Percentiles rank a stretch among this genome's conserved stretches.
Evolutionary conservation across 495 filamentous ascomycete species (phyloP).

Genomic region (Aspergillus homomorphus): DNA sequence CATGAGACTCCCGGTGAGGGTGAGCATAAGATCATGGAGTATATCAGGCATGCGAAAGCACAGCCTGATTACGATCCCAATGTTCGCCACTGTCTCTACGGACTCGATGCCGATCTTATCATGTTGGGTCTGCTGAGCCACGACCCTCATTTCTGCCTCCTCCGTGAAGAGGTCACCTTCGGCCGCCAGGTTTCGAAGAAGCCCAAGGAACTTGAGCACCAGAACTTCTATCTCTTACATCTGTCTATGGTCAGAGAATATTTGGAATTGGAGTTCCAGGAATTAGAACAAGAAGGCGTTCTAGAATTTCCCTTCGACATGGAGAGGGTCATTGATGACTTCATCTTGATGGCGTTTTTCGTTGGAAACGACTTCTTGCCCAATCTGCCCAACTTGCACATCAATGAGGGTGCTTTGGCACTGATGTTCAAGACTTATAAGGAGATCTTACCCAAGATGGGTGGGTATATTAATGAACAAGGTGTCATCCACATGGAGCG

Average conservation of each 20-base stretch:
- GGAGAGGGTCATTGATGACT: slow-evolving; percentile 97
- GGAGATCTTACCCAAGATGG: slow-evolving; percentile 76
- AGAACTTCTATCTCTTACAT: slow-evolving; percentile 98
- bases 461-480: slow-evolving; percentile 94
- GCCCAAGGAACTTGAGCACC: slow-evolving; percentile 93
- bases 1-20: slow-evolving; percentile 99
- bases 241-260: slow-evolving; percentile 97
- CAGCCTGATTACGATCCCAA: slow-evolving; percentile 95
- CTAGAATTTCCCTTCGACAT: slow-evolving; percentile 83
- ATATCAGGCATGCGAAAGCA: slow-evolving; percentile 93
- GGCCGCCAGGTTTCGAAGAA: slow-evolving; percentile 81
- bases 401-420: slow-evolving; percentile 94
- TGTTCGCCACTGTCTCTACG: slow-evolving; percentile 94
- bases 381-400: slow-evolving; percentile 92
- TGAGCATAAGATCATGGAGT: slow-evolving; percentile 99
- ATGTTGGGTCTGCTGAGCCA: slow-evolving; percentile 97
- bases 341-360: slow-evolving; percentile 99
- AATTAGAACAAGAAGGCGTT: slow-evolving; percentile 72
- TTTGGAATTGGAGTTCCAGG: slow-evolving; percentile 93
- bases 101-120: slow-evolving; percentile 95
- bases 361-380: slow-evolving; percentile 99
- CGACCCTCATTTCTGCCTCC: slow-evolving; percentile 95
- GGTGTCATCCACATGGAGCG: slow-evolving; percentile 85
- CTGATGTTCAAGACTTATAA: slow-evolving; percentile 99
- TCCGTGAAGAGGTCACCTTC: slow-evolving; percentile 97